These are phyloP conservation scores for Styphnolobium japonicum DNA, from an alignment of 306 rosid species.

Conservation along the genomic window DNA sequence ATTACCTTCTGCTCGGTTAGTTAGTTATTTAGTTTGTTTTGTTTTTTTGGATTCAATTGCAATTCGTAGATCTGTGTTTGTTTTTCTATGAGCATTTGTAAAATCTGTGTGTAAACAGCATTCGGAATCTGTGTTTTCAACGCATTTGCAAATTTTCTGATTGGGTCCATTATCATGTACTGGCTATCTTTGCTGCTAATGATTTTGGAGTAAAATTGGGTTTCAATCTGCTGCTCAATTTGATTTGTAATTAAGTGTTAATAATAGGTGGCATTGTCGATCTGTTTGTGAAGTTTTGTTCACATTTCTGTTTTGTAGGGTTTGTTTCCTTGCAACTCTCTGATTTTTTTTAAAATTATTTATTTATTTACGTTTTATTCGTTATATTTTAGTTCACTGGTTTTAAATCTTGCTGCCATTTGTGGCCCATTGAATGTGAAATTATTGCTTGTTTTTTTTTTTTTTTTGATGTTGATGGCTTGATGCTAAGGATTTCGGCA, in stretches of 20 bases:
- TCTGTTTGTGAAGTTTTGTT: neutral
- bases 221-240: neutral
- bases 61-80: conserved; percentile 42
- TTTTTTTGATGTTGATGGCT: too few relatives aligned
- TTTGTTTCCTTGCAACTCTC: neutral
- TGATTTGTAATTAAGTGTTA: neutral
- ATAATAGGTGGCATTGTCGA: neutral
- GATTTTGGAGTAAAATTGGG: neutral
- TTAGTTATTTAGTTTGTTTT: too few relatives aligned
- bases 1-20: conserved; percentile 33
- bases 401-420: neutral
- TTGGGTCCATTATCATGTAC: neutral
- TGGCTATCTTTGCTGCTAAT: neutral
- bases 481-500: conserved; percentile 16
- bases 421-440: conserved; percentile 15
- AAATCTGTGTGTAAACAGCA: neutral
- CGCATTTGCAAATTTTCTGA: neutral
- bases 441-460: conserved; percentile 16
- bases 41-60: neutral
- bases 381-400: neutral
- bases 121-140: neutral
- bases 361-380: neutral
- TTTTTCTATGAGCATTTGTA: neutral
- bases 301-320: neutral
- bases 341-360: neutral